These are phyloP conservation scores for Posidonia oceanica DNA, from an alignment of 116 monocot genomes.

Conservation along the genomic window DNA sequence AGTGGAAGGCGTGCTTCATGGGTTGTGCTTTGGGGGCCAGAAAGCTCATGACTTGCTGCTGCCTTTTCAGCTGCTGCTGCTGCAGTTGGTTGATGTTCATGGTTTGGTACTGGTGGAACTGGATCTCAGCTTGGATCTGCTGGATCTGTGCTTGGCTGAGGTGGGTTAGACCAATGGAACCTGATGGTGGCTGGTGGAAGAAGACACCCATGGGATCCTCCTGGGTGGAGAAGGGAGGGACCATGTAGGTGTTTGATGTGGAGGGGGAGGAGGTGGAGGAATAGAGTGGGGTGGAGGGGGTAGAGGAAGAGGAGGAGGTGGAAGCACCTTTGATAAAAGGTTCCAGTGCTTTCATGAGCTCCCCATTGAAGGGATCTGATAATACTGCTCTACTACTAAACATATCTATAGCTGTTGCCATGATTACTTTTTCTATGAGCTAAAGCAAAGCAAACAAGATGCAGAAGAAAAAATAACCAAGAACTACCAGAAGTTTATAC, in stretches of 20 bases:
- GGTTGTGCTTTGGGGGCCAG: slow-evolving; percentile 42
- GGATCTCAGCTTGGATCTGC: slow-evolving; percentile 50
- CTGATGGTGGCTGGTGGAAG: background rate
- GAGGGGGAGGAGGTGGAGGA: background rate
- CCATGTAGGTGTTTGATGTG: too few species aligned
- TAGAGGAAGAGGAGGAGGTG: background rate
- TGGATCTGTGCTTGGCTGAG: slow-evolving; percentile 57
- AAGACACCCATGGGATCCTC: background rate
- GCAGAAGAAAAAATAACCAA: background rate
- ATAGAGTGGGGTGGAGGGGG: slow-evolving; percentile 6
- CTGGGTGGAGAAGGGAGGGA: slow-evolving; percentile 2
- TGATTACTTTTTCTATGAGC: background rate
- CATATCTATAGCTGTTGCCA: slow-evolving; percentile 74
- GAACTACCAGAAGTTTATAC: too few species aligned
- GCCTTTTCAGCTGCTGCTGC: slow-evolving; percentile 16
- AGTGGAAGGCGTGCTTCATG: slow-evolving; percentile 47
- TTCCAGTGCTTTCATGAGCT: slow-evolving; percentile 72
- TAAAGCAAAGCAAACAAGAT: background rate
- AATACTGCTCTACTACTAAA: slow-evolving; percentile 24
- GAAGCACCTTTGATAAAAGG: slow-evolving; percentile 81
- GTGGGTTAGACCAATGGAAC: slow-evolving; percentile 23
- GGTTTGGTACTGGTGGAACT: slow-evolving; percentile 16
- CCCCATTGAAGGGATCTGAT: slow-evolving; percentile 30
- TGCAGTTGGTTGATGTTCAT: background rate
- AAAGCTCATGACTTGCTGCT: slow-evolving; percentile 5